These are phyloP conservation scores for Arabidopsis thaliana DNA, from an alignment of 345 rosid species.

Conservation along the genomic window TAIR10.1 NC_003076.8:1882501-1883000, in stretches of 20 bases:
- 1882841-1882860: not conserved
- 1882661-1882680: conserved; percentile 63
- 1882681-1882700: conserved; percentile 80
- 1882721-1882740: conserved; percentile 94
- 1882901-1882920: conserved; percentile 71
- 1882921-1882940: conserved; percentile 65
- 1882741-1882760: conserved; percentile 92
- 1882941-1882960: conserved; percentile 52
- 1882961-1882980: conserved; percentile 2
- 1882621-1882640: conserved; percentile 50
- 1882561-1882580: conserved; percentile 36
- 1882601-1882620: conserved; percentile 93
- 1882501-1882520: conserved; percentile 67
- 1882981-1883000: conserved; percentile 7
- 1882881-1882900: conserved; percentile 64
- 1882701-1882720: conserved; percentile 65
- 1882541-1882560: conserved; percentile 25
- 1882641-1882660: conserved; percentile 51
- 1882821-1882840: conserved; percentile 6
- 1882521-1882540: conserved; percentile 22
- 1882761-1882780: conserved; percentile 90
- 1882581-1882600: conserved; percentile 95
- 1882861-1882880: conserved; percentile 8
- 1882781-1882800: conserved; percentile 86
- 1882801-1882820: conserved; percentile 79